Conservation (phyloP, 2,329 filamentous ascomycete genomes). For the Fusarium protoensiforme region DNA sequence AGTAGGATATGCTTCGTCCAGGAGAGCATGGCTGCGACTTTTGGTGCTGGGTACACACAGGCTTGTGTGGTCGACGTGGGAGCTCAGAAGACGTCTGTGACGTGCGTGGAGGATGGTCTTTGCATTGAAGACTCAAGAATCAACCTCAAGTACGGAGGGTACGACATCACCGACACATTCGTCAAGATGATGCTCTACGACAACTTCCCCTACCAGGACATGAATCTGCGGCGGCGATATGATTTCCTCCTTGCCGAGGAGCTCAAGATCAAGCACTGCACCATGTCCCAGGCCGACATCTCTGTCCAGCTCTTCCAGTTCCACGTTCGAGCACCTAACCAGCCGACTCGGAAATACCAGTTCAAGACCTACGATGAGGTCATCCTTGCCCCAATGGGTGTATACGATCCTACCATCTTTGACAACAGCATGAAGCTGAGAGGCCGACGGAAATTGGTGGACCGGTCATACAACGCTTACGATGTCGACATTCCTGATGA, state of each 20-base stretch:
- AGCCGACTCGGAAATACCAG: constrained; percentile 90
- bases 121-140: constrained; percentile 94
- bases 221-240: constrained; percentile 89
- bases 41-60: constrained; percentile 93
- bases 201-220: constrained; percentile 93
- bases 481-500: constrained; percentile 90
- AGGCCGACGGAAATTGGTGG: constrained; percentile 82
- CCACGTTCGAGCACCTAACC: constrained; percentile 86
- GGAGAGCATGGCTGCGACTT: constrained; percentile 93
- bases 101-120: constrained; percentile 96
- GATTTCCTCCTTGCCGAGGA: constrained; percentile 96
- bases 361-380: constrained; percentile 99
- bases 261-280: constrained; percentile 92
- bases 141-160: constrained; percentile 93
- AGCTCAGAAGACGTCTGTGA: constrained; percentile 96
- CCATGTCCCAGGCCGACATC: constrained; percentile 89
- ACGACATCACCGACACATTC: constrained; percentile 93
- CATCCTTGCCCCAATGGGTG: constrained; percentile 93
- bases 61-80: constrained; percentile 97
- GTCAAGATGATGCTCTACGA: constrained; percentile 98
- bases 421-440: constrained; percentile 83
- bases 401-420: constrained; percentile 89
- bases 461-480: constrained; percentile 92
- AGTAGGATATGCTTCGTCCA: constrained; percentile 92
- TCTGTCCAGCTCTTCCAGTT: constrained; percentile 91